These are phyloP conservation scores for Brassica balearica DNA, from an alignment of 441 rosid genomes.

Conservation along the genomic window DNA sequence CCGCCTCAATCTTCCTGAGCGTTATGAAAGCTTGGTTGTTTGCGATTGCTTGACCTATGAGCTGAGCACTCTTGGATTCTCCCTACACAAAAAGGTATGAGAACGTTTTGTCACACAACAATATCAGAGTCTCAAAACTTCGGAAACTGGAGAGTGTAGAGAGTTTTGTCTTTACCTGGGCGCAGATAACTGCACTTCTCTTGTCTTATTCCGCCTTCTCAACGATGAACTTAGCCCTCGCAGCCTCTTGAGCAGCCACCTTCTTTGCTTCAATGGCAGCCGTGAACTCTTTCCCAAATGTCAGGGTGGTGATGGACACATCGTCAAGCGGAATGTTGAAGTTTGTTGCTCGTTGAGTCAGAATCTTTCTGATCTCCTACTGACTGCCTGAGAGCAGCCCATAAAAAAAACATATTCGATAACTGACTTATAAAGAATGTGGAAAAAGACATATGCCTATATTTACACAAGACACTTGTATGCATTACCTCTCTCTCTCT, in stretches of 20 bases:
- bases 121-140: not conserved
- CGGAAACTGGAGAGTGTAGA: not conserved
- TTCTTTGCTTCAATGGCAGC: slow-evolving; percentile 94
- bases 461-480: not conserved
- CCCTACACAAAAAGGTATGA: slow-evolving; percentile 57
- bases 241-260: slow-evolving; percentile 96
- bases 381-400: slow-evolving; percentile 57
- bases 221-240: slow-evolving; percentile 83
- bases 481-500: slow-evolving; percentile 67
- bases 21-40: slow-evolving; percentile 91
- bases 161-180: slow-evolving; percentile 65
- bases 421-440: slow-evolving; percentile 11
- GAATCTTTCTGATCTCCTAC: slow-evolving; percentile 83
- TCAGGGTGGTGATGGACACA: slow-evolving; percentile 87
- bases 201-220: slow-evolving; percentile 95
- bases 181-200: slow-evolving; percentile 88
- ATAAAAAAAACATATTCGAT: not conserved
- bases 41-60: slow-evolving; percentile 92
- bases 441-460: not conserved
- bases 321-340: slow-evolving; percentile 82
- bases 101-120: slow-evolving; percentile 14
- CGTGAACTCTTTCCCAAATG: slow-evolving; percentile 90
- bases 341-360: slow-evolving; percentile 79
- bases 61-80: slow-evolving; percentile 92
- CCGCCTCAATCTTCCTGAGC: slow-evolving; percentile 89